Base-by-base conservation (phyloP, 176 grass and related monocot genomes). In the Poa pratensis region DNA sequence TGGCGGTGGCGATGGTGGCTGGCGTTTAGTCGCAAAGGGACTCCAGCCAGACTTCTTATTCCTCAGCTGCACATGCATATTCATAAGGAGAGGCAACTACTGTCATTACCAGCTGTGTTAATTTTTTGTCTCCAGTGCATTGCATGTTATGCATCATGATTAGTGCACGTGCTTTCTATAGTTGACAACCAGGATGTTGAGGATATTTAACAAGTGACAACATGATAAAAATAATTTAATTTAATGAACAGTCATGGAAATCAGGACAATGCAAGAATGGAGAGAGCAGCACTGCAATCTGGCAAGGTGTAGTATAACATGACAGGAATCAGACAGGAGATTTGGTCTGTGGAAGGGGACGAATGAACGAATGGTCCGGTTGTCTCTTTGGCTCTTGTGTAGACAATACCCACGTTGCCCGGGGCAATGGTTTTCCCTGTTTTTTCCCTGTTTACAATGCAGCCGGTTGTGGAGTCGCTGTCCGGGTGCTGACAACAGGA, bases 21-120 rank as follows among this genome's bases (percentile, higher is more conserved):
- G 91, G 58, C 91, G 91, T 53, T 61, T 88, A 43, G 86, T 82
- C 19, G 88, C 86, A 20, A 90, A 75, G 23, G 87, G 88, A 60
- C 79, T 87, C 88, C 88, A 93, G 59, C 88, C 74, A 2, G 88
- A 90, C 73, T 85, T 90, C 82, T 80, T 87, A 68, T 75, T 90
- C 17, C 3, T 67, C 82, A 80, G 88, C 78, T 85, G 80, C 80
- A 69, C 73, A 75, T 8, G 18, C 13, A 79, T 15, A 68, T 3
- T 18, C 3, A 51, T 14, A 73, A 46, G 39, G 23, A 67, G 13
- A 55, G 39, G 9, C n/a, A 78, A 24, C 9, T 78, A 55, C 19
- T 68, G 68, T 74, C 55, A 87, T n/a, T 50, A 35, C 8, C n/a
- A 45, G 1, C 24, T 39, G 64, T 17, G 74, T 16, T 22, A n/a